Base-by-base conservation (phyloP, 495 filamentous ascomycete species). In the Aspergillus wentii region DNA sequence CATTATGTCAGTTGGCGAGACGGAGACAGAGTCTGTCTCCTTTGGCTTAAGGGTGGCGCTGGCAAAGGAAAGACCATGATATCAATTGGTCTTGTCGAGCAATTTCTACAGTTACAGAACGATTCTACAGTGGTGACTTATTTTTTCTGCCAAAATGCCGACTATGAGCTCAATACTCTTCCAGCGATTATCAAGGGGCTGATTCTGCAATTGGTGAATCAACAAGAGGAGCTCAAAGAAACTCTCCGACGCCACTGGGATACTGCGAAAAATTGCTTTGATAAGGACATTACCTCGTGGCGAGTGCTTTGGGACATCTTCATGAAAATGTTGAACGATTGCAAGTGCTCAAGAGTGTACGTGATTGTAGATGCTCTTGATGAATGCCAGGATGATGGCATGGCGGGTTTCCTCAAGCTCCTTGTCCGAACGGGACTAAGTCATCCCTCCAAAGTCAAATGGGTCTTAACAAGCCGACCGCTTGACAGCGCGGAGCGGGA, bases 91-190 rank as follows among this genome's bases (percentile, higher is more conserved):
- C 22, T 51, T 17, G 34, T 46, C 13, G 36, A 46, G 11, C 16
- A 33, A 11, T 32, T 50, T 17, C n/a, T n/a, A n/a, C n/a, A n/a
- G n/a, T 29, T 17, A 2, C 5, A 31, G 17, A 1, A 17, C 25
- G 38, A 46, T 4, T 7, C n/a, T 3, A 16, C 18, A 11, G 30
- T 43, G n/a, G 30, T 72, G 8, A 59, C 53, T 5, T 72, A 62
- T 50, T 75, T 69, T 51, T 71, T 75, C 49, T 73, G 68, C 40
- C 65, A 72, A 43, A 53, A 47, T 21, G 57, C 61, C n/a, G 34
- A 66, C 32, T 15, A 35, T 11, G 40, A 49, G 10, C 38, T 69
- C 23, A 68, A 66, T 41, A 69, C 54, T 30, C 51, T 63, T 21
- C 54, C 52, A 18, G 46, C 54, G 2, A 53, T 68, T 3, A 33